phyloP scores from a whole-genome alignment of 345 rosid species.

The Bruguiera gymnorhiza region DNA sequence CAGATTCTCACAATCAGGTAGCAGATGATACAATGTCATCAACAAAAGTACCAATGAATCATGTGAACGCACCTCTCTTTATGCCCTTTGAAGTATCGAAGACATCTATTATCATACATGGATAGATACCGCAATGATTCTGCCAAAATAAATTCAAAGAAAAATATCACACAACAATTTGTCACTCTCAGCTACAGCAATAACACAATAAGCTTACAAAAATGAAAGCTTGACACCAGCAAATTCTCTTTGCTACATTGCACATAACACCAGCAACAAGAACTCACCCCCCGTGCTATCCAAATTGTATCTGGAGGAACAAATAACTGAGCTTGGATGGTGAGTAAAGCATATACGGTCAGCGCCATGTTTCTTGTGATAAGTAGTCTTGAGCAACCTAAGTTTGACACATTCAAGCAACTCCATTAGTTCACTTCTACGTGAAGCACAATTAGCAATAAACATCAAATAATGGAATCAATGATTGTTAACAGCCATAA shows the following conservation, averaged over 20 bases:
- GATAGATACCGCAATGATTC: slow-evolving; percentile 89
- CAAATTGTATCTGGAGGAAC: slow-evolving; percentile 76
- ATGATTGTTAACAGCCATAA: neutral
- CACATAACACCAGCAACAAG: neutral
- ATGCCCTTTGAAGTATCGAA: slow-evolving; percentile 97
- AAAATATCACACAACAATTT: neutral
- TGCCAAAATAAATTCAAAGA: slow-evolving; percentile 33
- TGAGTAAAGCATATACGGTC: slow-evolving; percentile 94
- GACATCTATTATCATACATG: slow-evolving; percentile 93
- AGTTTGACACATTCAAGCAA: neutral
- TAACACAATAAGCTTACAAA: neutral
- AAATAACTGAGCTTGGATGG: slow-evolving; percentile 91
- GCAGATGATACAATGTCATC: neutral
- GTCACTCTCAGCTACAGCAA: neutral
- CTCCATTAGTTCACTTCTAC: neutral
- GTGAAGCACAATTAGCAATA: neutral
- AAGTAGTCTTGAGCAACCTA: slow-evolving; percentile 93
- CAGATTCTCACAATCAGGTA: neutral
- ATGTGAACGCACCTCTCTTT: slow-evolving; percentile 59
- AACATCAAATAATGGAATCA: too few relatives aligned
- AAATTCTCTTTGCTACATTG: neutral
- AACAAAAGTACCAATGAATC: neutral
- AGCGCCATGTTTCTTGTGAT: slow-evolving; percentile 88
- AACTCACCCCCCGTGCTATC: slow-evolving; percentile 74
- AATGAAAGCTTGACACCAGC: neutral